phyloP scores from a whole-genome alignment of 148 eudicot species.

The Rhododendron ferrugineum region DNA sequence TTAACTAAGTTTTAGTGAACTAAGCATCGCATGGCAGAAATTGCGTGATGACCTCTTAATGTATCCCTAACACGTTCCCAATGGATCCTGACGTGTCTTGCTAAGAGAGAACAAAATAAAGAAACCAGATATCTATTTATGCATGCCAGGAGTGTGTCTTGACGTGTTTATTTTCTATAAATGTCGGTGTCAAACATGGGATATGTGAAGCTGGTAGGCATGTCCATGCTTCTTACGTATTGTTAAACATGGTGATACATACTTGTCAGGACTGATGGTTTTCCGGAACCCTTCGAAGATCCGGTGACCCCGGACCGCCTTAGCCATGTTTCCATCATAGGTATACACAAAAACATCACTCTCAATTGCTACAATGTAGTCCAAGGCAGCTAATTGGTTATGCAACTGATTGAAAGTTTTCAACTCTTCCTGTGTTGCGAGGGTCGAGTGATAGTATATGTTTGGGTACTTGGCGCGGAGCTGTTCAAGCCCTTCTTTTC shows the following conservation, averaged over 20 bases:
- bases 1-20: background rate
- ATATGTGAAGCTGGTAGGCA: background rate
- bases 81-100: background rate
- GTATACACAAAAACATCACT: conserved; percentile 56
- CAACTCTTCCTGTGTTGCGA: conserved; percentile 42
- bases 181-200: background rate
- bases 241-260: background rate
- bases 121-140: background rate
- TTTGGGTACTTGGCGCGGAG: conserved; percentile 32
- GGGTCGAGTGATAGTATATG: conserved; percentile 29
- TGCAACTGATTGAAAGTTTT: conserved; percentile 33
- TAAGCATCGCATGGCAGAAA: background rate
- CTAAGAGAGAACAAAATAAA: background rate
- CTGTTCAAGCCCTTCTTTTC: conserved; percentile 32
- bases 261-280: conserved; percentile 59
- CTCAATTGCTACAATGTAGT: conserved; percentile 42
- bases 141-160: background rate
- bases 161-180: background rate
- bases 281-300: conserved; percentile 48
- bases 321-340: conserved; percentile 61
- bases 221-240: background rate
- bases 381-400: conserved; percentile 59
- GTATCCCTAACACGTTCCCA: background rate
- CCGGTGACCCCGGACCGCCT: conserved; percentile 57
- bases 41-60: background rate